Conservation (phyloP, 768 basidiomycete genomes). For the Albatrellus ellisii region DNA sequence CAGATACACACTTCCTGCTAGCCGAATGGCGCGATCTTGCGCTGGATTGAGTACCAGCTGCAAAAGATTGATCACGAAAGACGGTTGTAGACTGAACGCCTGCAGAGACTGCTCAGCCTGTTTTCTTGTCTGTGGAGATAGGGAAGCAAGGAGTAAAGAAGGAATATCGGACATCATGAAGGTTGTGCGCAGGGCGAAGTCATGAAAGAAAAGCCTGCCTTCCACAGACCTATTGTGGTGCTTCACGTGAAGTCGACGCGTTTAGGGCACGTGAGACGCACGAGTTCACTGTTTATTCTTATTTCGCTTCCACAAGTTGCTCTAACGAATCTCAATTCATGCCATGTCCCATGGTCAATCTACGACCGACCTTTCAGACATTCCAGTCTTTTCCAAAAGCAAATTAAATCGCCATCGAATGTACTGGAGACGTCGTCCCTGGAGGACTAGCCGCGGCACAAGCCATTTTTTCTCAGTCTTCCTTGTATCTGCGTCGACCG, state of each 20-base stretch:
- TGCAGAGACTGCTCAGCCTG: constrained; percentile 71
- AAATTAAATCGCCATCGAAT: too few relatives aligned
- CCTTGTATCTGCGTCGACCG: not conserved
- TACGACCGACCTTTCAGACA: too few relatives aligned
- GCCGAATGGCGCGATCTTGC: constrained; percentile 55
- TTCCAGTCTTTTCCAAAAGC: too few relatives aligned
- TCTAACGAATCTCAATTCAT: too few relatives aligned
- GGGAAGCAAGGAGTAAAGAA: constrained; percentile 56
- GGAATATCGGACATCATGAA: constrained; percentile 51
- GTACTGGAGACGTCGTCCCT: too few relatives aligned
- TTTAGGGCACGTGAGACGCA: not conserved
- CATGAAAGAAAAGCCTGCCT: not conserved
- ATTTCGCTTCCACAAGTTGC: too few relatives aligned
- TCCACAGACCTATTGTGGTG: not conserved
- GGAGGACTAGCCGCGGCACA: too few relatives aligned
- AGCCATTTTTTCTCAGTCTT: too few relatives aligned
- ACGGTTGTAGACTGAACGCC: constrained; percentile 52
- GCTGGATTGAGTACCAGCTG: constrained; percentile 58
- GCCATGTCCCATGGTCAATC: too few relatives aligned
- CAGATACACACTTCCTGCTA: constrained; percentile 81
- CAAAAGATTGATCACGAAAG: constrained; percentile 73
- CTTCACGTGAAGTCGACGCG: constrained; percentile 1
- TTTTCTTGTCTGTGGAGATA: constrained; percentile 57
- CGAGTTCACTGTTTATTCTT: too few relatives aligned
- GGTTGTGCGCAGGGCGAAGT: not conserved